phyloP scores from a whole-genome alignment of 116 monocot genomes.

The Cymodocea nodosa region DNA sequence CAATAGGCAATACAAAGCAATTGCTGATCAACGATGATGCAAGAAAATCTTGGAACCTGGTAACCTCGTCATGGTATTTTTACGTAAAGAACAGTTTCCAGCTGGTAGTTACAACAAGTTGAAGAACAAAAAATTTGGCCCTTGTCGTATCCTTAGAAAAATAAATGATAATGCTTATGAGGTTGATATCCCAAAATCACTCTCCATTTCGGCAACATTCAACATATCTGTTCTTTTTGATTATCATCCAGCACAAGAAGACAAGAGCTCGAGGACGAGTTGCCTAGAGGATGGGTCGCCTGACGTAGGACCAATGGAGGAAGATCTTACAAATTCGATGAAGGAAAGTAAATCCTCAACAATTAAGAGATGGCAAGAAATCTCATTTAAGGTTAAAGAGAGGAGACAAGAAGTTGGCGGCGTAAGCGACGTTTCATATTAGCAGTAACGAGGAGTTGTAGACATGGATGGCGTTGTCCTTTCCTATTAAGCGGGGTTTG shows the following conservation, averaged over 20 bases:
- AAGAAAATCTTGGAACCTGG: not conserved
- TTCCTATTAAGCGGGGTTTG: no score
- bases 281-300: no score
- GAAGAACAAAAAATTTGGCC: not conserved
- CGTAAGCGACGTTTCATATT: no score
- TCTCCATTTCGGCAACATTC: not conserved
- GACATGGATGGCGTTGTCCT: no score
- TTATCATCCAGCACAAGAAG: not conserved
- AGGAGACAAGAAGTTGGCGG: no score
- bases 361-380: no score
- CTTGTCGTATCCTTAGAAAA: not conserved
- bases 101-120: not conserved
- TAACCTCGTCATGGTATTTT: not conserved
- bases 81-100: not conserved
- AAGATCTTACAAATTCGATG: no score
- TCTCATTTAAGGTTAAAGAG: no score
- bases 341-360: no score
- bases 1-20: not conserved
- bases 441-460: no score
- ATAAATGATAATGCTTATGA: not conserved
- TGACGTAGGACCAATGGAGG: no score
- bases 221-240: not conserved
- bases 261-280: not conserved
- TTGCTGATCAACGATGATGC: not conserved
- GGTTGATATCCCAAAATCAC: not conserved